Conservation (phyloP, 306 rosid species). For the Macrotyloma uniflorum region DNA sequence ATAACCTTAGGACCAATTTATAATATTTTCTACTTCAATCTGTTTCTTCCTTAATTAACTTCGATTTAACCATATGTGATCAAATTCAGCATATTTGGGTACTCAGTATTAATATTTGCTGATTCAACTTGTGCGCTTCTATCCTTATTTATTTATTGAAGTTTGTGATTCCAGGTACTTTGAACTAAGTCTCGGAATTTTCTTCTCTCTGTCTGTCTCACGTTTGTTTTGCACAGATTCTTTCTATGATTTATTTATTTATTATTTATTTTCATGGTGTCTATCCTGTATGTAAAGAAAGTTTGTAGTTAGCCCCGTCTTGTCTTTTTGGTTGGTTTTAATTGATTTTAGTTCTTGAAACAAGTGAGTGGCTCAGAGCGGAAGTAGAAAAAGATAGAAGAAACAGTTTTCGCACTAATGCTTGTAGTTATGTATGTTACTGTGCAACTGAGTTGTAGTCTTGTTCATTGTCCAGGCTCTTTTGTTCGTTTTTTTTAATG, state of each 20-base stretch:
- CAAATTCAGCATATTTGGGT: constrained; percentile 23
- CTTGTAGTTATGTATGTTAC: not conserved
- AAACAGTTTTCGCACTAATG: not conserved
- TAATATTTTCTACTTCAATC: not conserved
- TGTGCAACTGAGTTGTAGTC: not conserved
- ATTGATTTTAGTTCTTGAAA: not conserved
- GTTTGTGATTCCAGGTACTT: not conserved
- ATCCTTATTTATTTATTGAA: not conserved
- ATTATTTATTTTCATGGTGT: not conserved
- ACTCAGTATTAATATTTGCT: not conserved
- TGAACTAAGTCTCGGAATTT: not conserved
- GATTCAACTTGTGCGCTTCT: not conserved
- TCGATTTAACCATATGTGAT: not conserved
- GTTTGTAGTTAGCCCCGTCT: not conserved
- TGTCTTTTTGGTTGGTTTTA: constrained; percentile 17
- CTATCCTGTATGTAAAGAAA: not conserved
- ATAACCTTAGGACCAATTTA: not conserved
- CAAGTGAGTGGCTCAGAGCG: not conserved
- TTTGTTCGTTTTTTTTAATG: not conserved
- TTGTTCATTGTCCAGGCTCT: not conserved
- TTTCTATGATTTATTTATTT: not conserved
- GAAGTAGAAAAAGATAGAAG: not conserved
- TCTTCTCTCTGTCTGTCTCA: not conserved
- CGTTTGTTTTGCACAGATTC: constrained; percentile 13
- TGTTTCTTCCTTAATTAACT: constrained; percentile 16